Evolutionary conservation across 306 rosid species (phyloP).

Genomic region (Quillaja saponaria): DNA sequence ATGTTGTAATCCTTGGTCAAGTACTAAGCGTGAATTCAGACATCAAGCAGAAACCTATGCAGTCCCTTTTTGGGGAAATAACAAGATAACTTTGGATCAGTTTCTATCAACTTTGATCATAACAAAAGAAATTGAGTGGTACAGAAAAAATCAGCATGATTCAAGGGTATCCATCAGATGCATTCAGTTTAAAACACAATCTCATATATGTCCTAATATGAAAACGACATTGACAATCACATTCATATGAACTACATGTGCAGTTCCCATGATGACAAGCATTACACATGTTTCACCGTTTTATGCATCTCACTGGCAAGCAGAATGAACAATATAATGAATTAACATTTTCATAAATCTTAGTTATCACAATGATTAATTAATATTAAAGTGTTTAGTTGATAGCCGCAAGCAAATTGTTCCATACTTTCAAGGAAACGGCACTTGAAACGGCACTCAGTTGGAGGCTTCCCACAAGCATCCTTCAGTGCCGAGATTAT

Average conservation of each 20-base stretch:
- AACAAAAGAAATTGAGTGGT: background rate
- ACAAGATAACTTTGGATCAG: background rate
- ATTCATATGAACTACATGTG: conserved; percentile 6
- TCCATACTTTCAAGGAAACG: conserved; percentile 95
- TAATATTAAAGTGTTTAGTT: conserved; percentile 3
- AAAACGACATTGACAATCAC: conserved; percentile 18
- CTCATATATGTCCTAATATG: conserved; percentile 26
- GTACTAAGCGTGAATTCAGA: background rate
- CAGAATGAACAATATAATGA: background rate
- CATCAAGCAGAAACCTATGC: background rate
- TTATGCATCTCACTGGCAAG: conserved; percentile 3
- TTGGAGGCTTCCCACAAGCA: conserved; percentile 83
- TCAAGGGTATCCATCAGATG: background rate
- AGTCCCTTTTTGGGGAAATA: background rate
- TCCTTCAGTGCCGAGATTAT: conserved; percentile 92
- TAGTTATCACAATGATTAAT: conserved; percentile 8
- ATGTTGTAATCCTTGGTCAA: background rate
- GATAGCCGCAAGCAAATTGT: conserved; percentile 78
- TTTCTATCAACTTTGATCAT: background rate
- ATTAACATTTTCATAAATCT: background rate
- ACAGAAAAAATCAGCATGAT: background rate
- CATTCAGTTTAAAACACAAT: conserved; percentile 15
- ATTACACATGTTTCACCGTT: background rate
- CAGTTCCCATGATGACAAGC: conserved; percentile 14
- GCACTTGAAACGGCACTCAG: conserved; percentile 91